Evolutionary conservation across 257 asterid species (phyloP).

Genomic region (Solanum tarijense): DNA sequence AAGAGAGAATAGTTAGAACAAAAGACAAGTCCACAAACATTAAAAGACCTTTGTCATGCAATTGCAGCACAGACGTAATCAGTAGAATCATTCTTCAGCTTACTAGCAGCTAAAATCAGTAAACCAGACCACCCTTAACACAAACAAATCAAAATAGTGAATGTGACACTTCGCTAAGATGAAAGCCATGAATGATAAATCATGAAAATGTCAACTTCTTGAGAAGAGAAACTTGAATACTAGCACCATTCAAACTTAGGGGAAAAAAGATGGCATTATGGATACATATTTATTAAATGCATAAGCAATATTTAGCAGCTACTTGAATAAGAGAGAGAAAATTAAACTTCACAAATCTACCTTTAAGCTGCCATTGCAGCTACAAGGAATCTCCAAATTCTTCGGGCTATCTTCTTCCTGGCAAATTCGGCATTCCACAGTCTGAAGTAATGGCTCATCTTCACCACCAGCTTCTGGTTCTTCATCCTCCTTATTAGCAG

Average conservation of each 20-base stretch:
- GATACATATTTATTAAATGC: neutral
- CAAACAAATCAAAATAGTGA: neutral
- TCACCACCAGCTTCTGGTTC: slow-evolving; percentile 24
- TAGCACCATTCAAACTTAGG: neutral
- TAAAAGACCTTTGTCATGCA: neutral
- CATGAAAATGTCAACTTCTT: neutral
- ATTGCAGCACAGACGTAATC: neutral
- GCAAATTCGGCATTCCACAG: slow-evolving; percentile 43
- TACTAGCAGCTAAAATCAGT: neutral
- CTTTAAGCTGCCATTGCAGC: slow-evolving; percentile 44
- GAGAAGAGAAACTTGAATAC: neutral
- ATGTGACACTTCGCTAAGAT: neutral
- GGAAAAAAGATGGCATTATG: neutral
- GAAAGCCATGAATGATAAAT: neutral
- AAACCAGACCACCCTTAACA: neutral
- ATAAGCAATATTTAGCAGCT: neutral
- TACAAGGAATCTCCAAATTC: slow-evolving; percentile 35
- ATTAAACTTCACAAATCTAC: slow-evolving; percentile 5
- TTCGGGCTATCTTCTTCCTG: slow-evolving; percentile 33
- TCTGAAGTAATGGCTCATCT: slow-evolving; percentile 26
- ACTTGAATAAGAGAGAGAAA: neutral
- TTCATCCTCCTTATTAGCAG: slow-evolving; percentile 12
- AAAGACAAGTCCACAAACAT: neutral
- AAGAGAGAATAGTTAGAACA: neutral
- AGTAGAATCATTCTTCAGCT: neutral